Evolutionary conservation across 805 yeast genomes (phyloP).

Genomic region (Kodamaea kakaduensis): DNA sequence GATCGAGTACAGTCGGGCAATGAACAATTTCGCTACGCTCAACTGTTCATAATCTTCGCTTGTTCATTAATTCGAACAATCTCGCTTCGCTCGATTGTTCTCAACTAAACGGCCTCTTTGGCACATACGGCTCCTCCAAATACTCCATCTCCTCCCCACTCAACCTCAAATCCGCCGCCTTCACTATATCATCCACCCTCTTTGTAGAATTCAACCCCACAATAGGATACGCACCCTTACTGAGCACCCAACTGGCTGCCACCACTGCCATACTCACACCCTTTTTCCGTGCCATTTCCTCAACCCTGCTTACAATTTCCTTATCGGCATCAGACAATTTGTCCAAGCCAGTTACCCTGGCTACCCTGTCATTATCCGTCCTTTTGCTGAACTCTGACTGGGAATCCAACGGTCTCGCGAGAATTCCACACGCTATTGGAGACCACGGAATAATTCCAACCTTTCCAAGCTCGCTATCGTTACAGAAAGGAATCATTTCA

Average conservation of each 20-base stretch:
- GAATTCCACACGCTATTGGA: conserved; percentile 52
- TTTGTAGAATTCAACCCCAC: conserved; percentile 47
- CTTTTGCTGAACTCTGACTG: too few species aligned
- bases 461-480: conserved; percentile 36
- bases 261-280: conserved; percentile 52
- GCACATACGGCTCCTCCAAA: conserved; percentile 35
- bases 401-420: conserved; percentile 43
- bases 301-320: conserved; percentile 52
- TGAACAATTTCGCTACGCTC: too few species aligned
- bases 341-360: too few species aligned
- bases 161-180: conserved; percentile 39
- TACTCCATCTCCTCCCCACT: conserved; percentile 32
- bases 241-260: conserved; percentile 50
- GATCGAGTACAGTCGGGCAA: too few species aligned
- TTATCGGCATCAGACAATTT: too few species aligned
- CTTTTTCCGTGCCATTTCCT: conserved; percentile 46
- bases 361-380: too few species aligned
- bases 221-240: conserved; percentile 52
- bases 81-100: too few species aligned
- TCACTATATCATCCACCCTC: conserved; percentile 51
- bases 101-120: too few species aligned
- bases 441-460: conserved; percentile 62
- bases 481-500: conserved; percentile 54
- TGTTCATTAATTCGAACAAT: too few species aligned
- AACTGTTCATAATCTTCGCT: too few species aligned